Evolutionary conservation across 345 rosid species (phyloP).

Genomic region (Arabidopsis suecica): DNA sequence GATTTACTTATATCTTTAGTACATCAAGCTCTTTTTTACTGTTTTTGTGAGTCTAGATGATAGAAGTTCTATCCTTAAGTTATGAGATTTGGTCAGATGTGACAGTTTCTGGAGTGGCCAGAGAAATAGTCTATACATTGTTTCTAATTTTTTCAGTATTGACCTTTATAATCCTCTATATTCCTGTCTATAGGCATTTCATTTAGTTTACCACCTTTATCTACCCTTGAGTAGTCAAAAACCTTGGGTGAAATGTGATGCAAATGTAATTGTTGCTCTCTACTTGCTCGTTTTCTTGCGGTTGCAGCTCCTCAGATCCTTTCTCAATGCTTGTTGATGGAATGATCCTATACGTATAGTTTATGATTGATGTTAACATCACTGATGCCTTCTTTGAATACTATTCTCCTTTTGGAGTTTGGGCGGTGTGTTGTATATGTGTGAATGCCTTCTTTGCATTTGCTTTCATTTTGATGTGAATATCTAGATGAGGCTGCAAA

Average conservation of each 20-base stretch:
- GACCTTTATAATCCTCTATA: slow-evolving; percentile 4
- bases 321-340: slow-evolving; percentile 1
- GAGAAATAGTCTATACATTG: not conserved
- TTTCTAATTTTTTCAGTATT: not conserved
- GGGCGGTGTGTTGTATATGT: not conserved
- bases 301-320: slow-evolving; percentile 1
- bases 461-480: slow-evolving; percentile 9
- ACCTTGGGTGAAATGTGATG: not conserved
- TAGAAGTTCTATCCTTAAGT: not conserved
- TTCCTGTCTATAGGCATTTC: slow-evolving; percentile 10
- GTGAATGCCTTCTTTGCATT: not conserved
- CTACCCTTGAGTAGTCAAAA: slow-evolving; percentile 8
- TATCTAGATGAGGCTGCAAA: not conserved
- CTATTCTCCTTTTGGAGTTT: slow-evolving; percentile 2
- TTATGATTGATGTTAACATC: not conserved
- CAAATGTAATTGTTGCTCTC: not conserved
- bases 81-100: slow-evolving; percentile 1
- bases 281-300: slow-evolving; percentile 22
- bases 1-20: slow-evolving; percentile 5
- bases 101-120: not conserved
- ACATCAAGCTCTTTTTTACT: not conserved
- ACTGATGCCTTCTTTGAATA: not conserved
- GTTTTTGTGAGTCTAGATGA: slow-evolving; percentile 9
- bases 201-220: not conserved
- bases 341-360: not conserved